Base-by-base conservation (phyloP, 345 rosid genomes). In the Abelmoschus esculentus region DNA sequence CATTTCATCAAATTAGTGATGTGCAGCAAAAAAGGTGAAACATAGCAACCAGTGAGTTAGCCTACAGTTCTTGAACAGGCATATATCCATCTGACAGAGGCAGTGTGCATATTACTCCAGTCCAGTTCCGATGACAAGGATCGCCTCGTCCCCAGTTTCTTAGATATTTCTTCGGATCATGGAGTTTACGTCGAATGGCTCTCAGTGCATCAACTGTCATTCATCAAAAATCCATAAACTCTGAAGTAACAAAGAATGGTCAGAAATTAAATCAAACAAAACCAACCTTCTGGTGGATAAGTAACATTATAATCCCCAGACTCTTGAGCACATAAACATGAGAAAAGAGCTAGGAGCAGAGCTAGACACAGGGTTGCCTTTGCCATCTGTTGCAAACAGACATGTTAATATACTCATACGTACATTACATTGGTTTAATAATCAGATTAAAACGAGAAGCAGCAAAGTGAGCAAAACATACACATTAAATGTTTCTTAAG, bases 121-220 rank as follows among this genome's bases (percentile, higher is more conserved):
- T 86, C 98, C 98, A 93, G 64, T 86, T 86, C 40, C 87, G 77
- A 44, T 74, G 68, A 66, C 98, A 93, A 49, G 98, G 96, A 83
- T 90, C 97, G 26, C 88, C 89, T 61, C 76, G 73, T n/a, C 70
- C 70, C 98, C 97, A 93, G 65, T 80, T 79, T 32, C 75, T 74
- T 54, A 89, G 84, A 70, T 74, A 44, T 9, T 79, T 80, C 74
- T 36, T 29, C 15, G 88, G 84, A 83, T 93, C 98, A 50, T 38
- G 42, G 61, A 89, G 78, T 53, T 73, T 79, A 56, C 71, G 74
- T 77, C 80, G 82, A 54, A 87, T 72, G 50, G 75, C 86, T 22
- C 17, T 60, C 85, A 93, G 74, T 62, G 87, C 91, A 67, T 77
- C 70, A 50, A 83, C 98, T 93, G 88, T 75, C 81, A 66, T 77